phyloP scores from a whole-genome alignment of 805 yeast species.

The Saccharomycopsis oosterbeekiorum region DNA sequence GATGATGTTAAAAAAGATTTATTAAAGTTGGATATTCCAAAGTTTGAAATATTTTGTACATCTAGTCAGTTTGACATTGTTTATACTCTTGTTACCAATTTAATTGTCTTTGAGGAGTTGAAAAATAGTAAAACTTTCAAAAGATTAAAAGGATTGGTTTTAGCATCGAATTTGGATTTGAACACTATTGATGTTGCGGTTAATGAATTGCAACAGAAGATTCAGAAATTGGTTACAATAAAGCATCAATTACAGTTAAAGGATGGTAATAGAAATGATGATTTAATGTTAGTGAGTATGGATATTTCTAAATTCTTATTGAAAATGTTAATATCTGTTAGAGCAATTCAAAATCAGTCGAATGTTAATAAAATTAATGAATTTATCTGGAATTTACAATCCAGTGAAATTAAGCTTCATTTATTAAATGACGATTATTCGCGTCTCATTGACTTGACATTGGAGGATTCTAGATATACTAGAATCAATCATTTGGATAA shows the following conservation, averaged over 20 bases:
- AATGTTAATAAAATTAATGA: background rate
- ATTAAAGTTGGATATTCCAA: conserved; percentile 32
- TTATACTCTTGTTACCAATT: conserved; percentile 38
- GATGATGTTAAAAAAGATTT: conserved; percentile 24
- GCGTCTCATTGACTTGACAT: conserved; percentile 44
- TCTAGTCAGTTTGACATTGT: conserved; percentile 48
- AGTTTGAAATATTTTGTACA: conserved; percentile 42
- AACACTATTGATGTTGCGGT: conserved; percentile 24
- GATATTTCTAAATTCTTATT: conserved; percentile 8
- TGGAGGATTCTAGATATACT: conserved; percentile 37
- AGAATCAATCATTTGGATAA: conserved; percentile 46
- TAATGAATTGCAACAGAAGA: conserved; percentile 39
- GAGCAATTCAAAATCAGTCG: conserved; percentile 12
- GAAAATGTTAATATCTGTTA: conserved; percentile 11
- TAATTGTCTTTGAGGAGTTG: conserved; percentile 29
- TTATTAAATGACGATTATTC: conserved; percentile 37
- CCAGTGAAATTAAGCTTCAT: conserved; percentile 53
- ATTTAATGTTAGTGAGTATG: conserved; percentile 7
- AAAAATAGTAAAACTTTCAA: conserved; percentile 34
- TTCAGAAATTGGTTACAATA: conserved; percentile 32
- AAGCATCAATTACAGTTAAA: conserved; percentile 32
- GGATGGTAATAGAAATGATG: background rate
- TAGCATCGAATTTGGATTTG: conserved; percentile 37
- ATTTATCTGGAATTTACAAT: conserved; percentile 31
- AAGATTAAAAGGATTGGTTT: conserved; percentile 38